phyloP scores from a whole-genome alignment of 2,329 filamentous ascomycete genomes.

The Knoxdaviesia capensis region DNA sequence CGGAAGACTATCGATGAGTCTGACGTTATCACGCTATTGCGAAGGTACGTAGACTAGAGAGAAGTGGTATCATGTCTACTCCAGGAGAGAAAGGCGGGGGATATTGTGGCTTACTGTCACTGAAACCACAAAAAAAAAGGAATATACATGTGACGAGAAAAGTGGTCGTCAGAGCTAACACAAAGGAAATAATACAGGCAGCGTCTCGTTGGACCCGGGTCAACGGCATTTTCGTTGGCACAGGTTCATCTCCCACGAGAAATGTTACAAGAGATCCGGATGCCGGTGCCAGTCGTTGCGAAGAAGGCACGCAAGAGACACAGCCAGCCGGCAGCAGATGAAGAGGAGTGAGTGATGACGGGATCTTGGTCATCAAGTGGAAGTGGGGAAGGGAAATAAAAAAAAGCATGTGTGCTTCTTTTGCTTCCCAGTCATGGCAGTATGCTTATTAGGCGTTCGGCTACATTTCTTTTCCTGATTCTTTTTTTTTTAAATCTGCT shows the following conservation, averaged over 20 bases:
- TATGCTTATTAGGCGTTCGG: too few relatives aligned
- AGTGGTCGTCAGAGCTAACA: slow-evolving; percentile 8
- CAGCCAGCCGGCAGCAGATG: slow-evolving; percentile 17
- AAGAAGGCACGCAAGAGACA: slow-evolving; percentile 19
- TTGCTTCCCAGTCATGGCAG: too few relatives aligned
- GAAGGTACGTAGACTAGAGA: slow-evolving; percentile 37
- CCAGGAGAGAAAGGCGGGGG: slow-evolving; percentile 2
- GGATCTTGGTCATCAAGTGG: slow-evolving; percentile 5
- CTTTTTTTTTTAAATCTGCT: neutral
- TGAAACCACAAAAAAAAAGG: neutral
- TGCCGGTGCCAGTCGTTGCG: slow-evolving; percentile 34
- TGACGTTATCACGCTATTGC: slow-evolving; percentile 67
- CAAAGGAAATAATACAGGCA: slow-evolving; percentile 34
- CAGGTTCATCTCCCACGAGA: slow-evolving; percentile 67
- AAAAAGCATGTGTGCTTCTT: neutral
- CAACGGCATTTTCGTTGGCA: slow-evolving; percentile 71
- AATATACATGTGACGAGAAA: neutral
- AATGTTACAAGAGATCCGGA: slow-evolving; percentile 62
- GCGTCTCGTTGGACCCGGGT: slow-evolving; percentile 49
- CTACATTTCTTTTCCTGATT: neutral
- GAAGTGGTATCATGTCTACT: slow-evolving; percentile 6
- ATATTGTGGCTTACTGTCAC: slow-evolving; percentile 1
- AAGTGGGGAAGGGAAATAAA: neutral
- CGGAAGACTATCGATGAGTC: slow-evolving; percentile 72
- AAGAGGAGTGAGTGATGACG: slow-evolving; percentile 14